Evolutionary conservation across 2,329 filamentous ascomycete species (phyloP).

Genomic region (Pseudopyrenochaeta lycopersici): DNA sequence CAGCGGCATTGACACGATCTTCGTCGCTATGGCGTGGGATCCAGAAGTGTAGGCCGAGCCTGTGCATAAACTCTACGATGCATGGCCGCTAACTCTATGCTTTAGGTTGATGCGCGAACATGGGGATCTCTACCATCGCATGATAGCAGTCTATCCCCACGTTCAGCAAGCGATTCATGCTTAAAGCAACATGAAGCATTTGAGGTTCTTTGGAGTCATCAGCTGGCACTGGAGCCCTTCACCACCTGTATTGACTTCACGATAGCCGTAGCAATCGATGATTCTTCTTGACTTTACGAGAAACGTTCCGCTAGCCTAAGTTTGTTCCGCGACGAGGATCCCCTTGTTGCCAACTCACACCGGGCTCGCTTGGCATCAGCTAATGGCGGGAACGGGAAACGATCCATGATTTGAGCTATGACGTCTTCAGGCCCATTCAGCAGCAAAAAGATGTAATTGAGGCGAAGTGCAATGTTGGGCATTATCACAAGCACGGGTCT

Average conservation of each 20-base stretch:
- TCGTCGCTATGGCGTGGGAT: conserved; percentile 78
- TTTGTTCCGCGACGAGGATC: conserved; percentile 19
- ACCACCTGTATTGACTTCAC: neutral
- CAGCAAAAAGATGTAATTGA: conserved; percentile 14
- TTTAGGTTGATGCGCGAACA: conserved; percentile 77
- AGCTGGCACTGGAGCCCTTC: too few species aligned
- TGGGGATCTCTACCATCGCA: conserved; percentile 78
- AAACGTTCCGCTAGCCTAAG: conserved; percentile 4
- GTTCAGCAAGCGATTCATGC: conserved; percentile 81
- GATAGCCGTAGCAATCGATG: conserved; percentile 10
- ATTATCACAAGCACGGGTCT: conserved; percentile 2
- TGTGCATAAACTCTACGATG: too few species aligned
- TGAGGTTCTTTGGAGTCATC: neutral
- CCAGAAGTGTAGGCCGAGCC: conserved; percentile 64
- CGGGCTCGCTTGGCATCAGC: conserved; percentile 32
- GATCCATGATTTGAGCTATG: conserved; percentile 27
- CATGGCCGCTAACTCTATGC: neutral
- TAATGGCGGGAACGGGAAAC: conserved; percentile 31
- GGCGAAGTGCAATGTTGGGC: conserved; percentile 14
- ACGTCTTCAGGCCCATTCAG: conserved; percentile 22
- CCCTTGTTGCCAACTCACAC: conserved; percentile 19
- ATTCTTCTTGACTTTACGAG: conserved; percentile 6
- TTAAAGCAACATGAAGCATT: conserved; percentile 6
- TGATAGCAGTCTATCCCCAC: conserved; percentile 84
- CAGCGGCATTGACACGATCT: conserved; percentile 91